A percentile compares a stretch with the other conserved stretches of the same genome.
Conservation (phyloP, 495 filamentous ascomycete species). For the Penicillium longicatenatum region DNA sequence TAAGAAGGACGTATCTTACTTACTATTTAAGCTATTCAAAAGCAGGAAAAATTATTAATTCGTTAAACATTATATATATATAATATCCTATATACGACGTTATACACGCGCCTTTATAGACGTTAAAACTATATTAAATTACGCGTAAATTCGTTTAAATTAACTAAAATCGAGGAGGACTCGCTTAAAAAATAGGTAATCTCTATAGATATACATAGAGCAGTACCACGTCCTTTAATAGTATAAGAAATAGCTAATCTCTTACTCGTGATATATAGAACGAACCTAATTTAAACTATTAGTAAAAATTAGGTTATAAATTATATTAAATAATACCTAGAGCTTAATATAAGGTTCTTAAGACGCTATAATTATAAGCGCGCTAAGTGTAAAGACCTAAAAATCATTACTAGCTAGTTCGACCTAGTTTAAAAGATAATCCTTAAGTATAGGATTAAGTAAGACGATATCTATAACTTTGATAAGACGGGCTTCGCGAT, state of each 20-base stretch:
- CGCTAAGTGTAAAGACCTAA: too few species aligned
- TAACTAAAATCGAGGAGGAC: not conserved
- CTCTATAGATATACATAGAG: constrained; percentile 3
- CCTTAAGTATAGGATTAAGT: too few species aligned
- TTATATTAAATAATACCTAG: not conserved
- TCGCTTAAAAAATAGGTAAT: not conserved
- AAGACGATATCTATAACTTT: too few species aligned
- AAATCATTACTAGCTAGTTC: too few species aligned
- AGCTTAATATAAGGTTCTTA: not conserved
- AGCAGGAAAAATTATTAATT: constrained; percentile 1
- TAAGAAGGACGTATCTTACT: not conserved
- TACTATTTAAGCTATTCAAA: constrained; percentile 1
- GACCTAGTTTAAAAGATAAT: too few species aligned
- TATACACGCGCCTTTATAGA: not conserved
- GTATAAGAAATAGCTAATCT: constrained; percentile 3
- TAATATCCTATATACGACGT: not conserved
- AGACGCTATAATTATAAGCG: not conserved
- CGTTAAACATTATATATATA: not conserved
- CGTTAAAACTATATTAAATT: not conserved
- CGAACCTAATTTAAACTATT: not conserved
- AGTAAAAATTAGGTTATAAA: constrained; percentile 1
- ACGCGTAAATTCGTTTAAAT: not conserved
- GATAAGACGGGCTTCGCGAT: too few species aligned
- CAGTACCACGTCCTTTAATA: not conserved
- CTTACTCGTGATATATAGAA: not conserved